Conservation (phyloP, 2,329 filamentous ascomycete species). For the Penicillium olsonii region DNA sequence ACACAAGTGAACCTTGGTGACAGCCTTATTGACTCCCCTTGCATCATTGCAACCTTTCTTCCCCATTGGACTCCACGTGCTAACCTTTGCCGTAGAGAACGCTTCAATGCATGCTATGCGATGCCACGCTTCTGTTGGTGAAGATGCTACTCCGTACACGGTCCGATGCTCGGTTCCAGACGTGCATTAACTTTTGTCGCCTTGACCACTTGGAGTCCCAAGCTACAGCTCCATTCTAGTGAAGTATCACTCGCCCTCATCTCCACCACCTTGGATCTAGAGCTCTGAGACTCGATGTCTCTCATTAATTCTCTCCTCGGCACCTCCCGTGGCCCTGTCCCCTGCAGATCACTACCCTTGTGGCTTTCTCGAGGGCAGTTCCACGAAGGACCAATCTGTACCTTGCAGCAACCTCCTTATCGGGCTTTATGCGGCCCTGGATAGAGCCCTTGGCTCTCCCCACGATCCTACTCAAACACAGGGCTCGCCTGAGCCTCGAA, state of each 20-base stretch:
- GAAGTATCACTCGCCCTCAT: slow-evolving; percentile 9
- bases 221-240: slow-evolving; percentile 2
- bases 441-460: slow-evolving; percentile 16
- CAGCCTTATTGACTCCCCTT: slow-evolving; percentile 17
- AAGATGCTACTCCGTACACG: slow-evolving; percentile 2
- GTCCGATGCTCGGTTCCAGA: slow-evolving; percentile 9
- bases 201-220: slow-evolving; percentile 1
- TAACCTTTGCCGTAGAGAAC: neutral
- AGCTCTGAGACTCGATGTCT: slow-evolving; percentile 16
- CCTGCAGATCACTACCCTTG: slow-evolving; percentile 25
- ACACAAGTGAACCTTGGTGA: neutral
- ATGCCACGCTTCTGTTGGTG: neutral
- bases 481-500: slow-evolving; percentile 3
- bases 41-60: slow-evolving; percentile 18
- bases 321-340: slow-evolving; percentile 13
- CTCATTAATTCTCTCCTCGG: slow-evolving; percentile 12
- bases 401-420: slow-evolving; percentile 23
- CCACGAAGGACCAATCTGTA: slow-evolving; percentile 22
- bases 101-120: slow-evolving; percentile 1
- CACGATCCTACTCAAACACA: slow-evolving; percentile 11
- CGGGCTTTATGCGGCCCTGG: slow-evolving; percentile 9
- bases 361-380: slow-evolving; percentile 15
- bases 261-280: slow-evolving; percentile 2
- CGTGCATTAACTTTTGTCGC: slow-evolving; percentile 19
- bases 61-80: slow-evolving; percentile 18